A percentile compares a stretch with the other conserved stretches of the same genome.
Conservation (phyloP, 352 stramenopile genomes). For the Paralagenidium karlingii region DNA sequence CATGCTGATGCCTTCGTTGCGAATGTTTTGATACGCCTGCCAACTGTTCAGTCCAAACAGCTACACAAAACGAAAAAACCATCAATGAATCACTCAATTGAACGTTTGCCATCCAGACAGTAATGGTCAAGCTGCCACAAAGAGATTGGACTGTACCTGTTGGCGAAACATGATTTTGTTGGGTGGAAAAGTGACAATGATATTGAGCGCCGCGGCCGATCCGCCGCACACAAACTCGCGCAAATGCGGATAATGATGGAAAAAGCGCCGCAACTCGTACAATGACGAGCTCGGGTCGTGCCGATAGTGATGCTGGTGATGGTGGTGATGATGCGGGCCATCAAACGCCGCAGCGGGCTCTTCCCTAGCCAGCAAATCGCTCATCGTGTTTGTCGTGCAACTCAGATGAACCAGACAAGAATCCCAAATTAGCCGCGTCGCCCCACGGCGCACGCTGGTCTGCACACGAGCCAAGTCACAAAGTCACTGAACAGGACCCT, state of each 20-base stretch:
- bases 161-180: conserved; percentile 89
- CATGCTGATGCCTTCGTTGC: conserved; percentile 39
- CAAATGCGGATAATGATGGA: conserved; percentile 43
- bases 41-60: conserved; percentile 60
- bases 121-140: background rate
- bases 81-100: conserved; percentile 1
- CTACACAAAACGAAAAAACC: conserved; percentile 12
- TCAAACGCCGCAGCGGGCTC: conserved; percentile 44
- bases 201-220: conserved; percentile 76
- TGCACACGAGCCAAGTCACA: no score
- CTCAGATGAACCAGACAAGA: no score
- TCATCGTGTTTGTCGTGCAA: no score
- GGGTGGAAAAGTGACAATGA: conserved; percentile 74
- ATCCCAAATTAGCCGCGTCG: no score
- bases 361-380: no score
- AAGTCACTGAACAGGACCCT: no score
- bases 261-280: conserved; percentile 27
- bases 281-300: no score
- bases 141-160: conserved; percentile 28
- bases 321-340: conserved; percentile 42
- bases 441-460: no score
- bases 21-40: conserved; percentile 60
- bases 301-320: no score
- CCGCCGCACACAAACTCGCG: conserved; percentile 76
- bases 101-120: no score